Conservation (phyloP, 495 filamentous ascomycete species). For the Annulohypoxylon stygium region DNA sequence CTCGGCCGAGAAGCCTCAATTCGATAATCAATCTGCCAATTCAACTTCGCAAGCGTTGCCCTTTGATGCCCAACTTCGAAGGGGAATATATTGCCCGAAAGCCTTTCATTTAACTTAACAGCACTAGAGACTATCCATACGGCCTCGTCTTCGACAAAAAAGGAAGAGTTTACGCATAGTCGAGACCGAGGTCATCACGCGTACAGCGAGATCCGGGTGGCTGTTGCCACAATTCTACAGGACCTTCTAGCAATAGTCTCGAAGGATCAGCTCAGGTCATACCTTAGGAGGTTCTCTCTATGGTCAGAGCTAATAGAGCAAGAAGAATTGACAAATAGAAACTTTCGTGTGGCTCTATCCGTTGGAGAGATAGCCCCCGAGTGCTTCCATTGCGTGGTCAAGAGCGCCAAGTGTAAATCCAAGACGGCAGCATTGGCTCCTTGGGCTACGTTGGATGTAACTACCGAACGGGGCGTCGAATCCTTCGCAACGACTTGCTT, state of each 20-base stretch:
- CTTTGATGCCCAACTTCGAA: background rate
- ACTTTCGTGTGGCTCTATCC: constrained; percentile 1
- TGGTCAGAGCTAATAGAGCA: background rate
- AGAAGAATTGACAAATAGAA: constrained; percentile 14
- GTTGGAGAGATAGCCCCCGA: background rate
- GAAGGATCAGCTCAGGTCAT: background rate
- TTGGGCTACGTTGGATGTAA: constrained; percentile 14
- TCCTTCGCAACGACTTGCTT: constrained; percentile 37
- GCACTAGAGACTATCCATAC: background rate
- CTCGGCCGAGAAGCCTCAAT: constrained; percentile 12
- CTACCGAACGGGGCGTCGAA: constrained; percentile 36
- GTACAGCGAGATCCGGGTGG: background rate
- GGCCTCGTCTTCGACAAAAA: background rate
- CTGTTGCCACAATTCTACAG: constrained; percentile 1
- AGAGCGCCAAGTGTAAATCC: constrained; percentile 27
- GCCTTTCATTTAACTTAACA: background rate
- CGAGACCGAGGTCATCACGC: background rate
- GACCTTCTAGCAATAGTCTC: background rate
- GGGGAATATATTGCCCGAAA: background rate
- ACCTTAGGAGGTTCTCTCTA: background rate
- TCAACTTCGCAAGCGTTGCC: background rate
- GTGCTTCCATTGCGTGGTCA: constrained; percentile 6
- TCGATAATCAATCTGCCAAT: background rate
- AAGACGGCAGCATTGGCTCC: constrained; percentile 22
- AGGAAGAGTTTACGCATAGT: background rate